These are phyloP conservation scores for Didymella arachidicola DNA, from an alignment of 2,329 filamentous ascomycete species.

Conservation along the genomic window DNA sequence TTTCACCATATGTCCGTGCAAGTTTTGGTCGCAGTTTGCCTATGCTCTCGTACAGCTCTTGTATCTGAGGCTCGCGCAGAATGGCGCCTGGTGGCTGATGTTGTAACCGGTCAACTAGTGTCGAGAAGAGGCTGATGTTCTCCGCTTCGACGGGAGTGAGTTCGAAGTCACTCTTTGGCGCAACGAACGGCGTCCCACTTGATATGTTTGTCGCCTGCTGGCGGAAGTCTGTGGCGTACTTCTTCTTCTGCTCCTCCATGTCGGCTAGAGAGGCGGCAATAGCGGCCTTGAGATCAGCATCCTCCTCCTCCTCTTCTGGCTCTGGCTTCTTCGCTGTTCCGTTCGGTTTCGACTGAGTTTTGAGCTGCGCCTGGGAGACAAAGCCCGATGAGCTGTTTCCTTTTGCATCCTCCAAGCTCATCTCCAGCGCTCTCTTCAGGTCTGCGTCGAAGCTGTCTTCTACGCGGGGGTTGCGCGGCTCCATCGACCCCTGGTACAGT, in stretches of 20 bases:
- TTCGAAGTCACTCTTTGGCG: constrained; percentile 91
- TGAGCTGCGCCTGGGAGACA: constrained; percentile 67
- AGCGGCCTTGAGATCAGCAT: constrained; percentile 90
- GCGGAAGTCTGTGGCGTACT: constrained; percentile 83
- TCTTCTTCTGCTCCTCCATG: constrained; percentile 98
- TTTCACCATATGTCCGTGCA: constrained; percentile 94
- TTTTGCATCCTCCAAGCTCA: constrained; percentile 95
- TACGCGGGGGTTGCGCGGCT: constrained; percentile 85
- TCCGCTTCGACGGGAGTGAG: constrained; percentile 92
- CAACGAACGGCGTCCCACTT: constrained; percentile 58
- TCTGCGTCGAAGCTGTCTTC: constrained; percentile 96
- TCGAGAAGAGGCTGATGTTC: constrained; percentile 96
- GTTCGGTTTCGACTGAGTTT: constrained; percentile 50
- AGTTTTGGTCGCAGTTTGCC: constrained; percentile 92
- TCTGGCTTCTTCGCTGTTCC: constrained; percentile 46
- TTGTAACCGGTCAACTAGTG: constrained; percentile 90
- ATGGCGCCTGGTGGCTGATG: constrained; percentile 96
- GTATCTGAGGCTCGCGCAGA: constrained; percentile 94
- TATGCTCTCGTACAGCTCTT: constrained; percentile 97
- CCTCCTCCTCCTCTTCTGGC: constrained; percentile 82
- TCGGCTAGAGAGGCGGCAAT: constrained; percentile 94
- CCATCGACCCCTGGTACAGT: constrained; percentile 74
- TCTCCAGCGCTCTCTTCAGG: constrained; percentile 88
- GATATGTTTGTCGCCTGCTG: constrained; percentile 70
- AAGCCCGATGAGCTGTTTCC: constrained; percentile 75